Conservation (phyloP, 306 rosid species). For the Canavalia ensiformis region DNA sequence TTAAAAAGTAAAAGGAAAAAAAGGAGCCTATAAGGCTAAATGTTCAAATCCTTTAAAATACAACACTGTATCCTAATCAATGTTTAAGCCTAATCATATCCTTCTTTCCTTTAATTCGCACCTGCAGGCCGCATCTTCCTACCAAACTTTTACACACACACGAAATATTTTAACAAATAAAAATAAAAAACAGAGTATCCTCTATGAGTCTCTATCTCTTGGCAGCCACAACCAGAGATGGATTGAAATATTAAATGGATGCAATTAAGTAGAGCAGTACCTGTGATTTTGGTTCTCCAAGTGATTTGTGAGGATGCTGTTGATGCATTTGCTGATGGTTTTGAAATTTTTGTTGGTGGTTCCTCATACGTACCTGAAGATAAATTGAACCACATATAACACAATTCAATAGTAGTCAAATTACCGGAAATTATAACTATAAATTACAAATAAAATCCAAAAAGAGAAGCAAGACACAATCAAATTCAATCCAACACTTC, state of each 20-base stretch:
- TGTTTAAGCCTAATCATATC: constrained; percentile 26
- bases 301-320: constrained; percentile 30
- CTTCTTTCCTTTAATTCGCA: constrained; percentile 25
- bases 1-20: background rate
- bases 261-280: constrained; percentile 13
- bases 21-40: background rate
- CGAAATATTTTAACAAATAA: background rate
- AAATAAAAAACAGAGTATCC: background rate
- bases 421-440: background rate
- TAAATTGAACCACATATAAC: constrained; percentile 5
- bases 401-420: background rate
- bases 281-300: constrained; percentile 38
- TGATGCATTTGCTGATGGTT: constrained; percentile 34
- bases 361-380: constrained; percentile 42
- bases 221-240: background rate
- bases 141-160: constrained; percentile 3
- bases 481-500: constrained; percentile 22
- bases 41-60: constrained; percentile 25
- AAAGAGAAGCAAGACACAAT: constrained; percentile 7
- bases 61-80: background rate
- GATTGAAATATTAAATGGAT: background rate
- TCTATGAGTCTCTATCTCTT: background rate
- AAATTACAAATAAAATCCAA: background rate
- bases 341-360: constrained; percentile 13
- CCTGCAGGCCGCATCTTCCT: background rate